phyloP scores from a whole-genome alignment of 768 basidiomycete species.

The Baorangia bicolor region DNA sequence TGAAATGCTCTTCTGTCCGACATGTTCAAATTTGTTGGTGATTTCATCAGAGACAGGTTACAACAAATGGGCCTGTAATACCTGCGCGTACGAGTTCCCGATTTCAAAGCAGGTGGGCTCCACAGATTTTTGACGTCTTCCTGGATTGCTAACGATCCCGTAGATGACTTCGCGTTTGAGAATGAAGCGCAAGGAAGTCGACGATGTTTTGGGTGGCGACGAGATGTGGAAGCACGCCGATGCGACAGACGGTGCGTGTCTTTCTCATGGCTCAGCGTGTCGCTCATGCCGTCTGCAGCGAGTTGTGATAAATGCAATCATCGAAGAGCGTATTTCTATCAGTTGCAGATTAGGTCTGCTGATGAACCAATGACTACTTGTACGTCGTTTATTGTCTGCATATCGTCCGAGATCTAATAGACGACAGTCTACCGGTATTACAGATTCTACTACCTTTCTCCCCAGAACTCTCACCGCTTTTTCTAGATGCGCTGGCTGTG shows the following conservation, averaged over 20 bases:
- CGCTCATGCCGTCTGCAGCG: slow-evolving; percentile 34
- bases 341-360: slow-evolving; percentile 92
- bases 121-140: background rate
- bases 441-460: background rate
- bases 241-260: slow-evolving; percentile 64
- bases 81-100: slow-evolving; percentile 89
- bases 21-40: slow-evolving; percentile 84
- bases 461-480: background rate
- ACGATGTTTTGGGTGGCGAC: slow-evolving; percentile 94
- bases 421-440: slow-evolving; percentile 60
- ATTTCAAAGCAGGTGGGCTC: slow-evolving; percentile 24
- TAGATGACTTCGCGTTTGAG: slow-evolving; percentile 91
- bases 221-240: slow-evolving; percentile 95
- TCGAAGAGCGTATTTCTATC: slow-evolving; percentile 87
- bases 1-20: slow-evolving; percentile 92
- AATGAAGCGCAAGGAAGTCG: slow-evolving; percentile 85
- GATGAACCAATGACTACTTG: slow-evolving; percentile 82
- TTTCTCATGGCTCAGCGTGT: background rate
- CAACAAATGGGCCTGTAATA: slow-evolving; percentile 92
- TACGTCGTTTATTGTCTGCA: slow-evolving; percentile 11
- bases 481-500: slow-evolving; percentile 58
- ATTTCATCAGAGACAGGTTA: slow-evolving; percentile 75
- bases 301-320: slow-evolving; percentile 80
- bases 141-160: background rate
- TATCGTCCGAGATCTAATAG: slow-evolving; percentile 1